Evolutionary conservation across 1,284 basidiomycete genomes (phyloP).

Genomic region (Fomitopsis betulina): DNA sequence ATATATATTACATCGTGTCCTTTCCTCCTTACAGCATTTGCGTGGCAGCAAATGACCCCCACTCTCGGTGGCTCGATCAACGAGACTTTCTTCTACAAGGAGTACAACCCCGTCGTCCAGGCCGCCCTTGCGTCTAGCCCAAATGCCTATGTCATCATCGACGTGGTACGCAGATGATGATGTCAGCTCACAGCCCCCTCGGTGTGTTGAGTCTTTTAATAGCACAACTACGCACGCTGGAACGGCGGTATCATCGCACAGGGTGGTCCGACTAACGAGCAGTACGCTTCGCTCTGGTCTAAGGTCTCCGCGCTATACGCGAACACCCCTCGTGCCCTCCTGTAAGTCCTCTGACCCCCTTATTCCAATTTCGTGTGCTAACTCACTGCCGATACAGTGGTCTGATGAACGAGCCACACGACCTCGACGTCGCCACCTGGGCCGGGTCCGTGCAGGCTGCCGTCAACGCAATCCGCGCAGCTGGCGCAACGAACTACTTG

Average conservation of each 20-base stretch:
- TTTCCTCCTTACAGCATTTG: slow-evolving; percentile 16
- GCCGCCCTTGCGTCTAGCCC: slow-evolving; percentile 39
- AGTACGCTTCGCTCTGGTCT: slow-evolving; percentile 50
- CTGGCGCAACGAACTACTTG: slow-evolving; percentile 44
- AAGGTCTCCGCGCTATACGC: slow-evolving; percentile 50
- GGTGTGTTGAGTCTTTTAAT: background rate
- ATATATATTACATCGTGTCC: background rate
- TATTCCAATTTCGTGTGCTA: background rate
- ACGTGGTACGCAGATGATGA: slow-evolving; percentile 28
- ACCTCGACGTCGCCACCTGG: slow-evolving; percentile 40
- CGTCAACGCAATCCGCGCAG: slow-evolving; percentile 45
- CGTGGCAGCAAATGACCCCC: slow-evolving; percentile 51
- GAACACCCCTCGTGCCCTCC: slow-evolving; percentile 42
- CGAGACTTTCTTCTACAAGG: slow-evolving; percentile 35
- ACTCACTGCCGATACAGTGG: slow-evolving; percentile 21
- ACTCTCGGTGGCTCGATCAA: slow-evolving; percentile 42
- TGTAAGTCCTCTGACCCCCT: slow-evolving; percentile 22
- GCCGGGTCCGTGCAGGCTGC: slow-evolving; percentile 41
- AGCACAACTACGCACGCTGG: slow-evolving; percentile 52
- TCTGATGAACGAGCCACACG: slow-evolving; percentile 53
- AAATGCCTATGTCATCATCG: slow-evolving; percentile 46
- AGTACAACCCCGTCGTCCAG: slow-evolving; percentile 45
- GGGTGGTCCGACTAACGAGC: slow-evolving; percentile 48
- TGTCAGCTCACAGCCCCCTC: background rate
- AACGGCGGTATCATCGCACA: slow-evolving; percentile 46